These are phyloP conservation scores for Meyerozyma carpophila DNA, from an alignment of 1,139 yeast species.

Conservation along the genomic window DNA sequence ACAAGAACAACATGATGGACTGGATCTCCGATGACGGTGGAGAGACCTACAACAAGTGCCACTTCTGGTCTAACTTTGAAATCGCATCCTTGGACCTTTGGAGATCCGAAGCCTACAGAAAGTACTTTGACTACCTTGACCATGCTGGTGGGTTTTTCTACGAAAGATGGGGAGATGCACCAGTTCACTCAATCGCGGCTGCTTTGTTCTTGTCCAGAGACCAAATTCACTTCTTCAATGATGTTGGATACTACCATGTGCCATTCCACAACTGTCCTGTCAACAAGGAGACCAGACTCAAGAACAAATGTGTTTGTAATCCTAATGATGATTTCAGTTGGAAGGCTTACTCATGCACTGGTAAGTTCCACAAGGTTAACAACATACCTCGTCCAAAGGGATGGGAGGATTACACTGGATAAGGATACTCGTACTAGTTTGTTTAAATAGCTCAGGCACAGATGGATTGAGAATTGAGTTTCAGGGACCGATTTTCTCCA, in stretches of 20 bases:
- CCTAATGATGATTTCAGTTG: conserved; percentile 78
- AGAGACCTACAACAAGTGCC: conserved; percentile 68
- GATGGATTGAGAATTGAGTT: conserved; percentile 1
- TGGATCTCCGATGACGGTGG: conserved; percentile 71
- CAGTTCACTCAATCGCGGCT: conserved; percentile 86
- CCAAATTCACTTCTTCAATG: conserved; percentile 72
- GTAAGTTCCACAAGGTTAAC: conserved; percentile 60
- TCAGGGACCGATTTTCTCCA: conserved; percentile 1
- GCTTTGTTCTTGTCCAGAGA: conserved; percentile 63
- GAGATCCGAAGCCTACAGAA: conserved; percentile 64
- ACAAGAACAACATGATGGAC: conserved; percentile 62
- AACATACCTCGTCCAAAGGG: conserved; percentile 65
- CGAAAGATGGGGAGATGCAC: conserved; percentile 94
- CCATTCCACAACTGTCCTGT: conserved; percentile 77
- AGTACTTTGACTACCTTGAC: conserved; percentile 69
- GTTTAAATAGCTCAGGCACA: not conserved
- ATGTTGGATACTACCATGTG: conserved; percentile 77
- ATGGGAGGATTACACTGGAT: conserved; percentile 56
- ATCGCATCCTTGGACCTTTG: conserved; percentile 70
- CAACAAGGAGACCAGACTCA: conserved; percentile 45
- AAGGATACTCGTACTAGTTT: conserved; percentile 1
- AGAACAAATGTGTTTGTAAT: conserved; percentile 65
- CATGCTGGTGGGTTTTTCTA: conserved; percentile 82
- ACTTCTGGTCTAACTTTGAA: conserved; percentile 88
- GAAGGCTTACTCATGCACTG: conserved; percentile 82